Base-by-base conservation (phyloP, 2,329 filamentous ascomycete species). In the Talaromyces sp. region DNA sequence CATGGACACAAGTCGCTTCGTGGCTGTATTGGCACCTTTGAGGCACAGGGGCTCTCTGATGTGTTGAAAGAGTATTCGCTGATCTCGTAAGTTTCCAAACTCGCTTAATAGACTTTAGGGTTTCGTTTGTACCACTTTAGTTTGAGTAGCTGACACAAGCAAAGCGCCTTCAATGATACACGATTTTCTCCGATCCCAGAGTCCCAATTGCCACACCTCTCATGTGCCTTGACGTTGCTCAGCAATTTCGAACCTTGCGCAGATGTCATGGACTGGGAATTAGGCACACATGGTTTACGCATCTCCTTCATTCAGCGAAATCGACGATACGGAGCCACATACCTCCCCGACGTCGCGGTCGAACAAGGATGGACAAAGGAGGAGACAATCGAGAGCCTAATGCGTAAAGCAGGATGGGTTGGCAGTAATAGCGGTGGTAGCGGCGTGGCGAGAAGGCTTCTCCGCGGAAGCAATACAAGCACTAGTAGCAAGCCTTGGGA, bases 291-390 rank as follows among this genome's bases (percentile, higher is more conserved):
- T 75, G 95, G 95, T 2, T 82, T 98, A 56, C 87, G 92, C 48
- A 92, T 99, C 68, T 88, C 86, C 57, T 98, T 99, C 77, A 81
- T 82, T n/a, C 82, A 91, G 68, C 83, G 87, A 67, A 87, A 87
- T 16, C 83, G 87, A 57, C 85, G 89, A 54, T 92, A 91, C 72
- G 91, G 92, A 16, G 85, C 92, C 0, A 97, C 95, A 0, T 99
- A 98, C 72, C 83, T 99, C 14, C 95, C 95, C 0, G 91, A 97
- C 73, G 92, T 99, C 5, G 90, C 93, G 9, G 80, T 84, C 1
- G 95, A 99, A 80, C 95, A 98, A 75, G 93, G 91, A 16, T 99
- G 95, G 95, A 91, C 85, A 11, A 93, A 95, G 76, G 93, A 98
- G 73, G 91, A 98, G 82, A 91, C 93, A 0, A 76, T 99, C 2